phyloP scores from a whole-genome alignment of 176 grass and related monocot species.

The Hsuehochloa calcarea region DNA sequence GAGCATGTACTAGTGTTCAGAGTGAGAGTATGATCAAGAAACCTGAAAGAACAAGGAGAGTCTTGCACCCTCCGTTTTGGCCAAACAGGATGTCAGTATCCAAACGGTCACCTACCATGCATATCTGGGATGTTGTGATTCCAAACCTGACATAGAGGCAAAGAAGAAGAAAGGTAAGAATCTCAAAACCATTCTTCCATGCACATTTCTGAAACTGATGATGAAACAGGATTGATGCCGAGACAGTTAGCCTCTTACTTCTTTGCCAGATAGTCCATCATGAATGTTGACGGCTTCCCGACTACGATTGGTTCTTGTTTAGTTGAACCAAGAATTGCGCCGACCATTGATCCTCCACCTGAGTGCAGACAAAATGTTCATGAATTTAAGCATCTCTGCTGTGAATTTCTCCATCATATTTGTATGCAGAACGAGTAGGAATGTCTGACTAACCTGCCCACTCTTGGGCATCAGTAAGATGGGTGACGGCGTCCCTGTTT shows the following conservation, averaged over 20 bases:
- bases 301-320: conserved; percentile 85
- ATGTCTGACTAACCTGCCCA: conserved; percentile 68
- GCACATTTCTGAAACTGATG: conserved; percentile 9
- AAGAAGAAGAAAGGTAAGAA: conserved; percentile 20
- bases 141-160: conserved; percentile 54
- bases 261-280: conserved; percentile 98
- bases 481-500: conserved; percentile 94
- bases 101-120: conserved; percentile 97
- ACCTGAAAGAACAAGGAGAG: conserved; percentile 97
- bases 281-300: conserved; percentile 93
- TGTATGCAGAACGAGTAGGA: not conserved
- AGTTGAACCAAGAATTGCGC: conserved; percentile 77
- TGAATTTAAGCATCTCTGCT: not conserved
- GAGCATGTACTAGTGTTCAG: not conserved
- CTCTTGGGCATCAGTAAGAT: conserved; percentile 99
- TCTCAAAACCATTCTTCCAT: conserved; percentile 4
- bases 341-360: conserved; percentile 97
- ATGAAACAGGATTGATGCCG: not conserved
- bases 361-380: conserved; percentile 23
- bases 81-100: conserved; percentile 95
- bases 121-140: conserved; percentile 95
- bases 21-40: conserved; percentile 28
- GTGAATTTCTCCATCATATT: not conserved
- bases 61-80: conserved; percentile 97
- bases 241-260: conserved; percentile 55